Evolutionary conservation across 495 filamentous ascomycete species (phyloP).

Genomic region (Sordaria brevicollis): DNA sequence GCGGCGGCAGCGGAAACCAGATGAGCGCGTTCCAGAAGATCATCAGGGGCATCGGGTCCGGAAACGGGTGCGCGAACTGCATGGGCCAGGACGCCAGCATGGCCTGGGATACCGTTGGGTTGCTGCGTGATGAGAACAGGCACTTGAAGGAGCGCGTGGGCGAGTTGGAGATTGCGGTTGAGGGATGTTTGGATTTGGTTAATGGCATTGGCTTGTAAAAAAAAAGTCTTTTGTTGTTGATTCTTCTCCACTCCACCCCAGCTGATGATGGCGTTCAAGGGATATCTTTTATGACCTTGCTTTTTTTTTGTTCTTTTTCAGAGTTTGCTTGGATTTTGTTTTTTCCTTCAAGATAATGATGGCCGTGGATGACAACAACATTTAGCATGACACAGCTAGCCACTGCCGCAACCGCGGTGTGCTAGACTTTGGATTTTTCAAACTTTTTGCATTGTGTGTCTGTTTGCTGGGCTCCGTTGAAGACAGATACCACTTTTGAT

Average conservation of each 20-base stretch:
- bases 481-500: not conserved
- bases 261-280: not conserved
- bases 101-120: slow-evolving; percentile 59
- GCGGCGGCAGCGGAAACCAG: slow-evolving; percentile 9
- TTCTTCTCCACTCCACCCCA: too few relatives aligned
- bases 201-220: slow-evolving; percentile 31
- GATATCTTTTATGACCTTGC: not conserved
- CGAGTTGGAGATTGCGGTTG: slow-evolving; percentile 56
- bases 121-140: slow-evolving; percentile 64
- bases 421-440: not conserved
- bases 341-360: not conserved
- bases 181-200: slow-evolving; percentile 60
- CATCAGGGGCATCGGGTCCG: slow-evolving; percentile 34
- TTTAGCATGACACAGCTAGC: not conserved
- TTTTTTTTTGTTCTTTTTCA: not conserved
- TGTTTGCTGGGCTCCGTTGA: not conserved
- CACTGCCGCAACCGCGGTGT: too few relatives aligned
- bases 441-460: not conserved
- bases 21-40: slow-evolving; percentile 42
- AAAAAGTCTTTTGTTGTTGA: not conserved
- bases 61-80: slow-evolving; percentile 47
- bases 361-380: not conserved
- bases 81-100: slow-evolving; percentile 51
- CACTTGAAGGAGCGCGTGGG: slow-evolving; percentile 57
- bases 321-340: not conserved